phyloP scores from a whole-genome alignment of 768 basidiomycete genomes.

The Leccinum barrowsii region DNA sequence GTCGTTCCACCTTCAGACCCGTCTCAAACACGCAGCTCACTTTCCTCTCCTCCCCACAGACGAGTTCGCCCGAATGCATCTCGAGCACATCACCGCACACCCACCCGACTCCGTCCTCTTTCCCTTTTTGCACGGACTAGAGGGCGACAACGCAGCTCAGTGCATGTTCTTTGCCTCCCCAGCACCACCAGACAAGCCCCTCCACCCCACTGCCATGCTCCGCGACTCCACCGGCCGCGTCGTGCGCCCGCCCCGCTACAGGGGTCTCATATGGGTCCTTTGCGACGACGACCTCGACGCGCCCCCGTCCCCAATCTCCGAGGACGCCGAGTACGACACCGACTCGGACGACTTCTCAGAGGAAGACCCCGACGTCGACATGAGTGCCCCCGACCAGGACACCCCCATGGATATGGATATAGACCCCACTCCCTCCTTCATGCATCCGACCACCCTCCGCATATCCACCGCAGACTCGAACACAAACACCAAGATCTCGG shows the following conservation, averaged over 20 bases:
- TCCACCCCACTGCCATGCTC: conserved; percentile 22
- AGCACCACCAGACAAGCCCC: conserved; percentile 20
- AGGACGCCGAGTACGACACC: conserved; percentile 30
- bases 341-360: conserved; percentile 30
- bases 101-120: conserved; percentile 81
- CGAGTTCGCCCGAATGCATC: conserved; percentile 60
- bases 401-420: conserved; percentile 29
- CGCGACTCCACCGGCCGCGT: conserved; percentile 25
- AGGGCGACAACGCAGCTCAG: conserved; percentile 75
- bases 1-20: conserved; percentile 17
- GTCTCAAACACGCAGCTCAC: conserved; percentile 3
- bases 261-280: conserved; percentile 84
- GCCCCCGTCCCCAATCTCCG: conserved; percentile 13
- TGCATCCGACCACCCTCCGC: conserved; percentile 39
- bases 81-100: conserved; percentile 61
- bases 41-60: conserved; percentile 36
- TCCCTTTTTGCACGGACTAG: conserved; percentile 86
- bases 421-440: conserved; percentile 28
- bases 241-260: conserved; percentile 42
- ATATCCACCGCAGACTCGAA: conserved; percentile 22
- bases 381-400: conserved; percentile 30
- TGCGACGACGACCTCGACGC: conserved; percentile 62
- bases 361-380: conserved; percentile 25
- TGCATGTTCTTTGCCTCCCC: conserved; percentile 68
- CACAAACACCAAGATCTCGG: conserved; percentile 7